phyloP scores from a whole-genome alignment of 495 filamentous ascomycete species.

The Penicillium parvum region DNA sequence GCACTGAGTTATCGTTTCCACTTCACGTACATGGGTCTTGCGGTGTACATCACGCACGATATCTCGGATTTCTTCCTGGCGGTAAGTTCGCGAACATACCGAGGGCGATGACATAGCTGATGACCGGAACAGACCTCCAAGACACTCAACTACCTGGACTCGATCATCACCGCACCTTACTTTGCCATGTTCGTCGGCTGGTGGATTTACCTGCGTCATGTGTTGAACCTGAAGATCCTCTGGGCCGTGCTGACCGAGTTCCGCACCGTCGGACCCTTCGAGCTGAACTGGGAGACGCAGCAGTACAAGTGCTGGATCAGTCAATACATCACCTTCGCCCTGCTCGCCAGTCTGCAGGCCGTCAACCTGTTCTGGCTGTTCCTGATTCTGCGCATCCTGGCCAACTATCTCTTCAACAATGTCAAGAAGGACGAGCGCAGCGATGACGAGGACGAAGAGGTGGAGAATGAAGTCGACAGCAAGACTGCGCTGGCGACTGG shows the following conservation, averaged over 20 bases:
- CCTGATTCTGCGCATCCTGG: conserved; percentile 70
- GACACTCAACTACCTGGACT: conserved; percentile 87
- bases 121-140: conserved; percentile 68
- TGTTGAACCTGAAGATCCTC: conserved; percentile 84
- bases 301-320: conserved; percentile 80
- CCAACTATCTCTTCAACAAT: conserved; percentile 51
- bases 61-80: conserved; percentile 97
- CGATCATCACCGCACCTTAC: conserved; percentile 70
- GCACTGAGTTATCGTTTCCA: conserved; percentile 91
- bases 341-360: conserved; percentile 71
- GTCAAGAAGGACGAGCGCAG: conserved; percentile 53
- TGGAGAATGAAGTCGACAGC: conserved; percentile 18
- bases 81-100: conserved; percentile 53
- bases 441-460: conserved; percentile 55
- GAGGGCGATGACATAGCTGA: neutral
- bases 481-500: conserved; percentile 31
- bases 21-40: conserved; percentile 96
- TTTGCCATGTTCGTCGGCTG: conserved; percentile 76
- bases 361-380: conserved; percentile 88
- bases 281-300: conserved; percentile 76
- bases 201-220: conserved; percentile 93
- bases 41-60: conserved; percentile 95
- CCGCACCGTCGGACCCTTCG: conserved; percentile 80
- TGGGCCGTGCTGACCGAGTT: conserved; percentile 84
- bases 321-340: conserved; percentile 64